phyloP scores from a whole-genome alignment of 208 protist species.

The Leishmania turanica region DNA sequence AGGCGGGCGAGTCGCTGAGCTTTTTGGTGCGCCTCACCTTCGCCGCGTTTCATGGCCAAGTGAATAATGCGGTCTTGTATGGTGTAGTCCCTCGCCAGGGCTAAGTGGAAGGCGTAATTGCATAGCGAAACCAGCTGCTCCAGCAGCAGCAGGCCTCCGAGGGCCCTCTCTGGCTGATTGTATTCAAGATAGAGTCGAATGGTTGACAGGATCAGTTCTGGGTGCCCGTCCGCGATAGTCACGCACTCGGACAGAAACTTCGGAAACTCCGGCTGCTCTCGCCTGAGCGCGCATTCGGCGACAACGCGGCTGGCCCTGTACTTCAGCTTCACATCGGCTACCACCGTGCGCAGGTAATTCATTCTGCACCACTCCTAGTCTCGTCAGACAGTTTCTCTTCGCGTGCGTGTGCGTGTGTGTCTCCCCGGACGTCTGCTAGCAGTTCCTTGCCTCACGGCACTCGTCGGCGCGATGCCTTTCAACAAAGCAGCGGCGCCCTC shows the following conservation, averaged over 20 bases:
- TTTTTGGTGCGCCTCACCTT: slow-evolving; percentile 53
- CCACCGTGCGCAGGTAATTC: slow-evolving; percentile 58
- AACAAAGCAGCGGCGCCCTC: background rate
- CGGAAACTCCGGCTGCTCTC: slow-evolving; percentile 21
- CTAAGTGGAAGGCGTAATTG: slow-evolving; percentile 76
- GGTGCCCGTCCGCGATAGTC: slow-evolving; percentile 54
- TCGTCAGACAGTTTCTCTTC: background rate
- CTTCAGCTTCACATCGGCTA: slow-evolving; percentile 57
- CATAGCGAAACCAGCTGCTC: slow-evolving; percentile 78
- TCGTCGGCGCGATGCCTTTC: background rate
- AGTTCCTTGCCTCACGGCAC: background rate
- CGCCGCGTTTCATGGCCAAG: slow-evolving; percentile 51
- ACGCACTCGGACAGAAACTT: slow-evolving; percentile 48
- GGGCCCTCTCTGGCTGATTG: slow-evolving; percentile 35
- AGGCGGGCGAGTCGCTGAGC: slow-evolving; percentile 69
- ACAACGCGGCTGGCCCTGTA: slow-evolving; percentile 50
- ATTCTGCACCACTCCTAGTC: slow-evolving; percentile 29
- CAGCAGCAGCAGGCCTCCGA: slow-evolving; percentile 61
- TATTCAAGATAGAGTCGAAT: slow-evolving; percentile 44
- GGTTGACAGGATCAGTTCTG: slow-evolving; percentile 49
- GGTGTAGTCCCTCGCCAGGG: slow-evolving; percentile 50
- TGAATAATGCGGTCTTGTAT: slow-evolving; percentile 72
- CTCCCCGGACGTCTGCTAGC: background rate
- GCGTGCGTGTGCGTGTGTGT: background rate
- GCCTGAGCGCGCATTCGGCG: slow-evolving; percentile 34